phyloP scores from a whole-genome alignment of 1,284 basidiomycete genomes.

The Ceratorhiza oryzae-sativae region DNA sequence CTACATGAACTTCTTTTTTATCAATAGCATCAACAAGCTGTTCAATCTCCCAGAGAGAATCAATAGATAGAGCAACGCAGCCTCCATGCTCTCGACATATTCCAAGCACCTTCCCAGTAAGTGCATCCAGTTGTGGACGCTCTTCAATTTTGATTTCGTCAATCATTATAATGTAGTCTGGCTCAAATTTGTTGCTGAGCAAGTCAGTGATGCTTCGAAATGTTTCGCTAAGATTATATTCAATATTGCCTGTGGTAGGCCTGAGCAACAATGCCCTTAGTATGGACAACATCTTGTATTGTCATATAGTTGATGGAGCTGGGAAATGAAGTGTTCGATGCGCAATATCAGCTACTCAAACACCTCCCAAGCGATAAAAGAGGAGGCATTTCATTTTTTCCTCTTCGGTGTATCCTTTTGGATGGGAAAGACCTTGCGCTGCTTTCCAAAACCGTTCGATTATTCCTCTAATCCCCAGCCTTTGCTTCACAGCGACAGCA shows the following conservation, averaged over 20 bases:
- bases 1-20: slow-evolving; percentile 47
- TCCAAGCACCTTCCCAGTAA: slow-evolving; percentile 48
- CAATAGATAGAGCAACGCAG: slow-evolving; percentile 43
- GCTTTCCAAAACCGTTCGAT: not conserved
- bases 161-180: slow-evolving; percentile 43
- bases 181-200: not conserved
- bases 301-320: not conserved
- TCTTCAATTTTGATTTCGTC: slow-evolving; percentile 48
- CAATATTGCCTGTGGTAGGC: not conserved
- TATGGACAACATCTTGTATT: not conserved
- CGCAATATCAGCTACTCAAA: not conserved
- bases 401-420: slow-evolving; percentile 1
- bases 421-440: not conserved
- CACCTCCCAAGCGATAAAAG: not conserved
- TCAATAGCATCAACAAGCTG: slow-evolving; percentile 46
- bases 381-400: not conserved
- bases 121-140: slow-evolving; percentile 46
- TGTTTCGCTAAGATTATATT: not conserved
- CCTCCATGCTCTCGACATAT: slow-evolving; percentile 49
- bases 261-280: not conserved
- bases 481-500: not conserved
- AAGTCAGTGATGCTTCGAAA: not conserved
- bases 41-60: slow-evolving; percentile 45
- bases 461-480: not conserved
- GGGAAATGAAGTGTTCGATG: not conserved